phyloP scores from a whole-genome alignment of 345 rosid genomes.

The Rubroshorea leprosula region DNA sequence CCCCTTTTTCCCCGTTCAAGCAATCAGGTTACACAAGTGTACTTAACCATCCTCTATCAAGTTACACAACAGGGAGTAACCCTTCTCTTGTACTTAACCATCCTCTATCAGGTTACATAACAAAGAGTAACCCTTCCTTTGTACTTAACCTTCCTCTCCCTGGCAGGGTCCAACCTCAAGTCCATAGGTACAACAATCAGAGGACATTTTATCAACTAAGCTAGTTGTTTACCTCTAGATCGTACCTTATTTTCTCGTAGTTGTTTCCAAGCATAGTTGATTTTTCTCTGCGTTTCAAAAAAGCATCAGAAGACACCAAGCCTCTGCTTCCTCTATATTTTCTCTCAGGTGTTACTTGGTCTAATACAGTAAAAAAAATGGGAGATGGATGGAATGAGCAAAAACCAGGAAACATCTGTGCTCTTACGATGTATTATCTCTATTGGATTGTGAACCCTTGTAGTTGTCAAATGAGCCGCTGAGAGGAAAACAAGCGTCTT shows the following conservation, averaged over 20 bases:
- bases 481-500: conserved; percentile 63
- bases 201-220: neutral
- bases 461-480: conserved; percentile 2
- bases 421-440: neutral
- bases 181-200: neutral
- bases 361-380: neutral
- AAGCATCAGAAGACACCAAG: neutral
- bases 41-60: neutral
- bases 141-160: neutral
- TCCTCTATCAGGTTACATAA: neutral
- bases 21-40: neutral
- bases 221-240: neutral
- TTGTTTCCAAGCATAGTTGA: neutral
- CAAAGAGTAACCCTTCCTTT: neutral
- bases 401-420: neutral
- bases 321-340: neutral
- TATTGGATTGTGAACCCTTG: conserved; percentile 1
- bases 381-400: neutral
- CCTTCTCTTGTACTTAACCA: neutral
- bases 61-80: neutral
- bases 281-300: neutral
- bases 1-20: neutral
- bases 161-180: neutral
- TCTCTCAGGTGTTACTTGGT: no score
- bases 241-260: no score